Evolutionary conservation across 805 yeast species (phyloP).

Genomic region (Metschnikowia matae): DNA sequence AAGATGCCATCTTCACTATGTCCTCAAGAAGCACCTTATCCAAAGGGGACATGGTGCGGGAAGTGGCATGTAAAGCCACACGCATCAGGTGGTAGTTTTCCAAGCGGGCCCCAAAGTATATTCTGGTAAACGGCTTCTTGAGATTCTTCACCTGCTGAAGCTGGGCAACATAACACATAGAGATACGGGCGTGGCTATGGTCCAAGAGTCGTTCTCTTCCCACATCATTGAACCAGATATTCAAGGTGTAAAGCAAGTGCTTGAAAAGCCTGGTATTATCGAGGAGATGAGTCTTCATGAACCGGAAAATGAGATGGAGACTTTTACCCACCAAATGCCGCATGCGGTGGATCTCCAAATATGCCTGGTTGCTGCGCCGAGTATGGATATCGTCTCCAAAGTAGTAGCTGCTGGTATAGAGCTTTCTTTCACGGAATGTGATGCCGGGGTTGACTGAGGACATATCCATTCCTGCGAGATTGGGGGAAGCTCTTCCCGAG

Average conservation of each 20-base stretch:
- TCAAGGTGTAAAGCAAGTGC: conserved; percentile 57
- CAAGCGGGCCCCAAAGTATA: conserved; percentile 69
- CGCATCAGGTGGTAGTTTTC: conserved; percentile 74
- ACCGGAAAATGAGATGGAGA: conserved; percentile 54
- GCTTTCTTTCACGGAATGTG: conserved; percentile 55
- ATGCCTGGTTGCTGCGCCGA: conserved; percentile 31
- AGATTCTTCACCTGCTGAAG: conserved; percentile 62
- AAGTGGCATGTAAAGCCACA: conserved; percentile 64
- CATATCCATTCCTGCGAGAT: conserved; percentile 38
- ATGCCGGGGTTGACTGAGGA: conserved; percentile 52
- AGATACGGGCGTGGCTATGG: conserved; percentile 51
- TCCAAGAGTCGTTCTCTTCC: conserved; percentile 67
- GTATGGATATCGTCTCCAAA: conserved; percentile 55
- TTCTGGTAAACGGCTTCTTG: conserved; percentile 70
- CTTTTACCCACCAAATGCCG: conserved; percentile 58
- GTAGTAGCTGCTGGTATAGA: conserved; percentile 60
- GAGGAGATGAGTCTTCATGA: conserved; percentile 45
- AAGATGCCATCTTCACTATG: conserved; percentile 58
- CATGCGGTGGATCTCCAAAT: conserved; percentile 51
- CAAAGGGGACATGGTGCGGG: conserved; percentile 61
- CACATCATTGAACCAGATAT: conserved; percentile 77
- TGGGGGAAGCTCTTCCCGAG: conserved; percentile 44
- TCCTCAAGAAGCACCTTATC: conserved; percentile 65
- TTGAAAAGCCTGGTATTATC: conserved; percentile 64
- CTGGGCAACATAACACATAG: conserved; percentile 52